Percentiles rank a stretch among this genome's conserved stretches.
phyloP scores from a whole-genome alignment of 768 basidiomycete species.

The Tephrocybe rancida region DNA sequence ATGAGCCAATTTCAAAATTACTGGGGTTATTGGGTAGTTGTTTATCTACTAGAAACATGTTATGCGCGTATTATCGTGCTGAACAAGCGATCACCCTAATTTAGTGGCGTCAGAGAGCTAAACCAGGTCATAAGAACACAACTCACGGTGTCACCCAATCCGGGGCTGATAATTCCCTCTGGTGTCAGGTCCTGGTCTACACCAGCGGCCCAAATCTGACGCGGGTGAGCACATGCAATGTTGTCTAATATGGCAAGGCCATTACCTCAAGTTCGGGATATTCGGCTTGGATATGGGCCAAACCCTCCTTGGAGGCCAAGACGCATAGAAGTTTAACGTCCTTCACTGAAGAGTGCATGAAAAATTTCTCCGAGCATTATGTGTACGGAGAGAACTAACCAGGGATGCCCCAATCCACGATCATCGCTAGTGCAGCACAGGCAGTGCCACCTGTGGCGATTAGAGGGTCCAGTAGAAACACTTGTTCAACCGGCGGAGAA shows the following conservation, averaged over 20 bases:
- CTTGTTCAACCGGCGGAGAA: constrained; percentile 72
- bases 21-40: too few species aligned
- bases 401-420: constrained; percentile 81
- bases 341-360: constrained; percentile 40
- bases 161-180: constrained; percentile 85
- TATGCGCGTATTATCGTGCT: constrained; percentile 65
- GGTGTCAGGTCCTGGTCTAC: constrained; percentile 73
- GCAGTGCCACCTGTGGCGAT: constrained; percentile 96
- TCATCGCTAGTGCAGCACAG: constrained; percentile 84
- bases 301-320: constrained; percentile 76
- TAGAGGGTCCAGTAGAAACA: constrained; percentile 90
- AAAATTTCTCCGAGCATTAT: constrained; percentile 1
- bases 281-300: constrained; percentile 61
- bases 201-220: constrained; percentile 86
- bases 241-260: background rate
- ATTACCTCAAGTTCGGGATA: constrained; percentile 83
- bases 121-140: background rate
- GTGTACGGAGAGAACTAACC: constrained; percentile 42
- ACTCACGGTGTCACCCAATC: constrained; percentile 87
- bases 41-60: too few species aligned
- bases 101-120: background rate
- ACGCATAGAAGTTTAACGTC: constrained; percentile 84
- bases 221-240: background rate
- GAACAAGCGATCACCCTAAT: constrained; percentile 86
- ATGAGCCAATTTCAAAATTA: too few species aligned